Conservation (phyloP, 495 filamentous ascomycete species). For the Corynascus novoguineensis region DNA sequence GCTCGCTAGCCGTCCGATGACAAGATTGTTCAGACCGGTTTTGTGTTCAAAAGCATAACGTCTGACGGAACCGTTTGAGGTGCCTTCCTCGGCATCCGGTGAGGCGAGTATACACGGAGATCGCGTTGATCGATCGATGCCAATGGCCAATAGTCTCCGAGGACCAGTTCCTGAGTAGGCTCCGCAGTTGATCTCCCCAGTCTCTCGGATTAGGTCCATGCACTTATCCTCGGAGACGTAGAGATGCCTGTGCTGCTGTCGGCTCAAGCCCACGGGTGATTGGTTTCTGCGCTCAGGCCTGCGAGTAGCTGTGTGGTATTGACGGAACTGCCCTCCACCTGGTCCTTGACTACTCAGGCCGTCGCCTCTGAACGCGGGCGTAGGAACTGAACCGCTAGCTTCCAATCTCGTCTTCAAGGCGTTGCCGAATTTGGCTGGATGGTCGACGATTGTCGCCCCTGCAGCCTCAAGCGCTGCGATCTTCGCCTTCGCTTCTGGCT, state of each 20-base stretch:
- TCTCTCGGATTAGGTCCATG: conserved; percentile 51
- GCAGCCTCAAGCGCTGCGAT: conserved; percentile 61
- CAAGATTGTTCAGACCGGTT: conserved; percentile 42
- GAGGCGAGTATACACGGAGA: conserved; percentile 66
- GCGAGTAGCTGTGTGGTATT: conserved; percentile 45
- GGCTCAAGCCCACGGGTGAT: neutral
- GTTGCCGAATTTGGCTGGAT: conserved; percentile 74
- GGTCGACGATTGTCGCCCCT: conserved; percentile 70
- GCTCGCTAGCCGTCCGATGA: conserved; percentile 39
- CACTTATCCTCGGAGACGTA: conserved; percentile 55
- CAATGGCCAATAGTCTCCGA: conserved; percentile 51
- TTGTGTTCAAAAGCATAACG: conserved; percentile 61
- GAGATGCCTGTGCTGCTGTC: conserved; percentile 51
- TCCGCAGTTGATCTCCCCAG: conserved; percentile 45
- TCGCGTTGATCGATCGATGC: conserved; percentile 57
- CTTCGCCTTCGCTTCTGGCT: conserved; percentile 61
- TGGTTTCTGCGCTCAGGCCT: conserved; percentile 10
- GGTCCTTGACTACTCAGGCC: conserved; percentile 23
- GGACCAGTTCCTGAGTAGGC: conserved; percentile 33
- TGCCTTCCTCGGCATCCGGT: conserved; percentile 36
- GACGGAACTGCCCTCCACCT: conserved; percentile 31
- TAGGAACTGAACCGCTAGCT: neutral
- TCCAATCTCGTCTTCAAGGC: conserved; percentile 54
- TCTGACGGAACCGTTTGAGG: conserved; percentile 31
- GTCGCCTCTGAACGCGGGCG: neutral